phyloP scores from a whole-genome alignment of 352 stramenopile species.

The Globisporangium iwayamae region DNA sequence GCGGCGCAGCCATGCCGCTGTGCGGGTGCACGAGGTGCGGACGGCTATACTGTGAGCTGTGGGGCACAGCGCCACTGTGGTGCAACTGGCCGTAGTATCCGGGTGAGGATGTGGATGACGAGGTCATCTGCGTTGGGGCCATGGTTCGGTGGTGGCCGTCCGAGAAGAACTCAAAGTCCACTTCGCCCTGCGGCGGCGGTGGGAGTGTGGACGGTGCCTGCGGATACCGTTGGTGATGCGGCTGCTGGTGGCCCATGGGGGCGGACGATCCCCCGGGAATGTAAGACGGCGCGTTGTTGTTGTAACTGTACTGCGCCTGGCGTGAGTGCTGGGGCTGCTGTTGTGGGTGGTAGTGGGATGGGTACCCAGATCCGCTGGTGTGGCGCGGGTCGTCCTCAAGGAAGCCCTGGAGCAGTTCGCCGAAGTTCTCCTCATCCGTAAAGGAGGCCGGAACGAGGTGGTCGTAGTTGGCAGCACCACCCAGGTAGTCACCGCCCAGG shows the following conservation, averaged over 20 bases:
- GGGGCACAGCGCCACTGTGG: neutral
- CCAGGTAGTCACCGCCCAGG: slow-evolving; percentile 23
- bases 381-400: slow-evolving; percentile 56
- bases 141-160: slow-evolving; percentile 10
- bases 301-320: slow-evolving; percentile 8
- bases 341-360: slow-evolving; percentile 22
- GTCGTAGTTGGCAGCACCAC: slow-evolving; percentile 34
- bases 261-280: neutral
- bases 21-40: slow-evolving; percentile 19
- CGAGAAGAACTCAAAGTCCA: slow-evolving; percentile 29
- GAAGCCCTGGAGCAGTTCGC: slow-evolving; percentile 68
- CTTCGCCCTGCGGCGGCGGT: slow-evolving; percentile 15
- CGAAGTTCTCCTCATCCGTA: slow-evolving; percentile 63
- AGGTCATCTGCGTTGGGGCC: neutral
- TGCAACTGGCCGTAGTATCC: slow-evolving; percentile 2
- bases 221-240: slow-evolving; percentile 22
- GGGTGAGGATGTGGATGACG: neutral
- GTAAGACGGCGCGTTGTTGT: slow-evolving; percentile 5
- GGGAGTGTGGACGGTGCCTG: slow-evolving; percentile 18
- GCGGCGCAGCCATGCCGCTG: slow-evolving; percentile 13
- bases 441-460: slow-evolving; percentile 52
- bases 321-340: slow-evolving; percentile 19
- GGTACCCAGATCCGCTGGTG: slow-evolving; percentile 10
- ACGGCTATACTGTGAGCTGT: slow-evolving; percentile 8
- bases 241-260: slow-evolving; percentile 16